phyloP scores from a whole-genome alignment of 1,284 basidiomycete genomes.

The Clitocybe nebularis region DNA sequence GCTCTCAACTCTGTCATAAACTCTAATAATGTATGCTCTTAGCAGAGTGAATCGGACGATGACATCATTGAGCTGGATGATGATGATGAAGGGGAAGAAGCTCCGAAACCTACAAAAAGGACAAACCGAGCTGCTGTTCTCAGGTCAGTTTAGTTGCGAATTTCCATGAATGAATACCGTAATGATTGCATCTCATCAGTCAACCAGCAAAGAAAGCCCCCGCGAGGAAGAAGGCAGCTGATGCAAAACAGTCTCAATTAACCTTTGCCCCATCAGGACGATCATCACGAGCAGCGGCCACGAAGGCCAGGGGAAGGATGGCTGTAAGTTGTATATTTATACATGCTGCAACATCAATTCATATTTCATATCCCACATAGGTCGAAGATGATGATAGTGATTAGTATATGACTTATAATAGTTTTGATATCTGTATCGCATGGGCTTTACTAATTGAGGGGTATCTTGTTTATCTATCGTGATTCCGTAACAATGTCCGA shows the following conservation, averaged over 20 bases:
- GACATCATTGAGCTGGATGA: slow-evolving; percentile 49
- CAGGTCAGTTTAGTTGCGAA: slow-evolving; percentile 40
- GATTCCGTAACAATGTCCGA: too few relatives aligned
- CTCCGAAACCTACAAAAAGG: slow-evolving; percentile 44
- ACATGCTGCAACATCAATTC: too few relatives aligned
- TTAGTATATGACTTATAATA: slow-evolving; percentile 6
- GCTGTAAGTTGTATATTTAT: slow-evolving; percentile 29
- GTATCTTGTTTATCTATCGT: too few relatives aligned
- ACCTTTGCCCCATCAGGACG: slow-evolving; percentile 59
- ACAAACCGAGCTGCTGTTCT: slow-evolving; percentile 65
- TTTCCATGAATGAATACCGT: too few relatives aligned
- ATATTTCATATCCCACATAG: too few relatives aligned
- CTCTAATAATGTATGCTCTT: slow-evolving; percentile 7
- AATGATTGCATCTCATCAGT: slow-evolving; percentile 28
- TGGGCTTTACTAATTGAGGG: too few relatives aligned
- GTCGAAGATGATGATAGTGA: slow-evolving; percentile 27
- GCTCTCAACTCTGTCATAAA: slow-evolving; percentile 1
- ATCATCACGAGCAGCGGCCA: slow-evolving; percentile 55
- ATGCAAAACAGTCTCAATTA: slow-evolving; percentile 50
- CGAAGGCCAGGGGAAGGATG: slow-evolving; percentile 53
- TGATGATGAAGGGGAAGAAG: slow-evolving; percentile 57
- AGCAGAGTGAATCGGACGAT: slow-evolving; percentile 52
- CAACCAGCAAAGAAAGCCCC: slow-evolving; percentile 55
- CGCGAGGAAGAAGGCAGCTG: slow-evolving; percentile 47
- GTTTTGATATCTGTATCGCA: neutral